Evolutionary conservation across 371 early-diverging fungal genomes (phyloP).

Genomic region (Apophysomyces ossiformis): DNA sequence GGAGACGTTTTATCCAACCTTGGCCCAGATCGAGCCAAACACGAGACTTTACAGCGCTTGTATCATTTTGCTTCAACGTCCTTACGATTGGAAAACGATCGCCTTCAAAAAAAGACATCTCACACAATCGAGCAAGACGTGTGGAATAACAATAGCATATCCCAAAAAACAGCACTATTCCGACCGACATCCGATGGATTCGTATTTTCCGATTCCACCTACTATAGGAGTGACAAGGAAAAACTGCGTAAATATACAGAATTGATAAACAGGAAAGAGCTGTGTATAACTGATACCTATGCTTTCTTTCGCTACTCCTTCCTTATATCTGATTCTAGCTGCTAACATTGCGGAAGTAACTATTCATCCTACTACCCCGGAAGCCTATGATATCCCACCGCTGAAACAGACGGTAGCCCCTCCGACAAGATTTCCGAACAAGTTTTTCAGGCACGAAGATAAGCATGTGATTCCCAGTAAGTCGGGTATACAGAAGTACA

Average conservation of each 20-base stretch:
- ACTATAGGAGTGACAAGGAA: constrained; percentile 11
- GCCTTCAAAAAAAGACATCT: constrained; percentile 1
- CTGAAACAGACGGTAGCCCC: constrained; percentile 39
- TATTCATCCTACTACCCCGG: constrained; percentile 36
- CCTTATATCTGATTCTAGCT: constrained; percentile 20
- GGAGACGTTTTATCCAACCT: constrained; percentile 14
- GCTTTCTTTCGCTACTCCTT: too few species aligned
- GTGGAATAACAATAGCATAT: not conserved
- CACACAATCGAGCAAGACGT: not conserved
- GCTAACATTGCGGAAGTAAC: constrained; percentile 37
- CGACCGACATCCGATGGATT: constrained; percentile 50
- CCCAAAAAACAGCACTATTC: constrained; percentile 32
- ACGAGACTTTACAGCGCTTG: constrained; percentile 12
- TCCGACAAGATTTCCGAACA: constrained; percentile 35
- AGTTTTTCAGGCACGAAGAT: constrained; percentile 38
- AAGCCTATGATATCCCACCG: constrained; percentile 23
- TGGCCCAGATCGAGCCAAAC: not conserved
- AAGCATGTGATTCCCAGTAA: constrained; percentile 45
- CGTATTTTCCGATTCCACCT: constrained; percentile 39
- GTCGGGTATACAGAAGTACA: not conserved
- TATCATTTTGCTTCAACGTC: constrained; percentile 16
- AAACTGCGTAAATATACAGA: constrained; percentile 29
- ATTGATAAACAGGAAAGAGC: not conserved
- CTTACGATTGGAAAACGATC: constrained; percentile 16
- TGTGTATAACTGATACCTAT: not conserved